Base-by-base conservation (phyloP, 495 filamentous ascomycete genomes). In the Melanomma pulvis-pyrius region DNA sequence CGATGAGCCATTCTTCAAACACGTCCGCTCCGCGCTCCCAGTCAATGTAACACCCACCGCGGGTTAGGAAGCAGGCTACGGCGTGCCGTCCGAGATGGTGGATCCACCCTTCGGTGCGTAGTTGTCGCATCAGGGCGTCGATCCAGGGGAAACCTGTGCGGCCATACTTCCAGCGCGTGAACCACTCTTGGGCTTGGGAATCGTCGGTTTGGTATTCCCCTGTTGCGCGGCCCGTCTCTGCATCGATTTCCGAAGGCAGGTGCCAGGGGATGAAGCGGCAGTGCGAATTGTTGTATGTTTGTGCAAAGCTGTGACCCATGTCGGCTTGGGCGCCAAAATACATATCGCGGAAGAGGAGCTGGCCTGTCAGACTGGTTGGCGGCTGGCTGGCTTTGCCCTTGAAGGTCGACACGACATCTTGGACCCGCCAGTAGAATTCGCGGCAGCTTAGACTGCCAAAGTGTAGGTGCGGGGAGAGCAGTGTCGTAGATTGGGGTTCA, bases 11-110 rank as follows among this genome's bases (percentile, higher is more conserved):
- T 62, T 90, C 88, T 69, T 90, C 87, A 49, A 91, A 91, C 0
- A 90, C 88, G 25, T 88, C 87, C 2, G 87, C 88, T 0, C 88
- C 88, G 22, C 88, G 81, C 71, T 90, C 88, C 88, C 88, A 91
- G 67, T 82, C 81, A 29, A 91, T 80, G 67, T 90, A 91, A 73
- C 87, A 89, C 11, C 88, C 88, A 22, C 88, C 88, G 4, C 88
- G 79, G 1, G 88, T 91, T 32, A 90, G 76, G 72, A 91, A 90
- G 65, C 86, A 90, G 4, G 88, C 88, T 1, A 91, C 86, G 55
- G 86, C 83, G 67, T 91, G 88, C 17, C 88, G 82, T 1, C 86
- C 88, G 0, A 90, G 80, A 67, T 90, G 88, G 70, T 90, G 88
- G 39, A 91, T 89, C 88, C 87, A 91, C 19, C 88, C 88, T 70